These are phyloP conservation scores for Durio zibethinus DNA, from an alignment of 345 rosid species.

Conservation along the genomic window DNA sequence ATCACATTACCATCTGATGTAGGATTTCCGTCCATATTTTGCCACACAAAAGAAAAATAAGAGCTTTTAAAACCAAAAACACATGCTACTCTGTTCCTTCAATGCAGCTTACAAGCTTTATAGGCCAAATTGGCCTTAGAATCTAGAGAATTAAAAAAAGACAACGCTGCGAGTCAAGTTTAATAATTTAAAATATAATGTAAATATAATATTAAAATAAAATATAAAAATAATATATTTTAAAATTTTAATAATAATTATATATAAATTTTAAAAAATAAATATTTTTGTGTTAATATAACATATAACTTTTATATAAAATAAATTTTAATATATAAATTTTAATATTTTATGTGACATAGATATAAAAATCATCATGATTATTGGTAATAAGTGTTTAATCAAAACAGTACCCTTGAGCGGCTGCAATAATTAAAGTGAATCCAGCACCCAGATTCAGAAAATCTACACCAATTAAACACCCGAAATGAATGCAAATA, in stretches of 20 bases:
- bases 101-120: not conserved
- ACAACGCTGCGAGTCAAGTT: too few species aligned
- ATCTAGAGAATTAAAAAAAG: not conserved
- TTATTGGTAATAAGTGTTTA: too few species aligned
- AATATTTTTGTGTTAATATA: too few species aligned
- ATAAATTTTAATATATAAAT: too few species aligned
- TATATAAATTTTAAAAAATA: too few species aligned
- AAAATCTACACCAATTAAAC: not conserved
- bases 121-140: not conserved
- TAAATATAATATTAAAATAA: too few species aligned
- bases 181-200: too few species aligned
- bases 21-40: conserved; percentile 10
- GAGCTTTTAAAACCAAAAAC: not conserved
- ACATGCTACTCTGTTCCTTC: not conserved
- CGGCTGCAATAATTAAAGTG: not conserved
- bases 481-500: not conserved
- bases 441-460: conserved; percentile 1
- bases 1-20: not conserved
- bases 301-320: too few species aligned
- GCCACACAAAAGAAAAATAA: not conserved
- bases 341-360: too few species aligned
- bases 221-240: too few species aligned
- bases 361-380: too few species aligned
- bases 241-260: too few species aligned
- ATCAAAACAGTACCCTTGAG: not conserved